phyloP scores from a whole-genome alignment of 2,329 filamentous ascomycete species.

The Penicillium sp. region DNA sequence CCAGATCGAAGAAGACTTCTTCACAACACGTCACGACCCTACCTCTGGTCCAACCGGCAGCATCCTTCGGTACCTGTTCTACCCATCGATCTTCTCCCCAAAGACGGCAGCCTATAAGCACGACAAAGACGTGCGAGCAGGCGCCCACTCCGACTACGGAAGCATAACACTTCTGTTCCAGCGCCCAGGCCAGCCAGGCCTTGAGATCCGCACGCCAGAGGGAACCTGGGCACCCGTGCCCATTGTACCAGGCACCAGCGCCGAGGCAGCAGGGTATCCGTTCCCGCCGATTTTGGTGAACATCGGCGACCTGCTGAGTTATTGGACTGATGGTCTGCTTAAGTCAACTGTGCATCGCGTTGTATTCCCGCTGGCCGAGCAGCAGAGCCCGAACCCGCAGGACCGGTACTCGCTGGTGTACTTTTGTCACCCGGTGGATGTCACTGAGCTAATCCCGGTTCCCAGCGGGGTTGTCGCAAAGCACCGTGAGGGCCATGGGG shows the following conservation, averaged over 20 bases:
- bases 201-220: conserved; percentile 73
- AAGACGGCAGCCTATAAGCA: conserved; percentile 48
- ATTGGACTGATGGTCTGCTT: conserved; percentile 89
- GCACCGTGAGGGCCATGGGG: conserved; percentile 34
- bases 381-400: conserved; percentile 40
- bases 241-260: conserved; percentile 55
- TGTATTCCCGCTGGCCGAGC: conserved; percentile 62
- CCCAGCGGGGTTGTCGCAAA: conserved; percentile 54
- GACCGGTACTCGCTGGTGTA: conserved; percentile 63
- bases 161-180: conserved; percentile 76
- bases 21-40: conserved; percentile 62
- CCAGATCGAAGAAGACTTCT: conserved; percentile 55
- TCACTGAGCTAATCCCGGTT: conserved; percentile 56
- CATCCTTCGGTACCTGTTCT: conserved; percentile 72
- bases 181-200: conserved; percentile 76
- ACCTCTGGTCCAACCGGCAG: conserved; percentile 53
- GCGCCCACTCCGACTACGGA: conserved; percentile 88
- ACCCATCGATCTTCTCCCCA: conserved; percentile 59
- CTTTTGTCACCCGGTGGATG: conserved; percentile 64
- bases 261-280: conserved; percentile 42
- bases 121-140: conserved; percentile 73
- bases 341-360: conserved; percentile 89
- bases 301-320: conserved; percentile 72
- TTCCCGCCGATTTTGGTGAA: conserved; percentile 72
- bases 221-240: conserved; percentile 65